Percentiles rank a stretch among this genome's conserved stretches.
These are phyloP conservation scores for Polygonum maritimum DNA, from an alignment of 148 eudicot species.

Conservation along the genomic window DNA sequence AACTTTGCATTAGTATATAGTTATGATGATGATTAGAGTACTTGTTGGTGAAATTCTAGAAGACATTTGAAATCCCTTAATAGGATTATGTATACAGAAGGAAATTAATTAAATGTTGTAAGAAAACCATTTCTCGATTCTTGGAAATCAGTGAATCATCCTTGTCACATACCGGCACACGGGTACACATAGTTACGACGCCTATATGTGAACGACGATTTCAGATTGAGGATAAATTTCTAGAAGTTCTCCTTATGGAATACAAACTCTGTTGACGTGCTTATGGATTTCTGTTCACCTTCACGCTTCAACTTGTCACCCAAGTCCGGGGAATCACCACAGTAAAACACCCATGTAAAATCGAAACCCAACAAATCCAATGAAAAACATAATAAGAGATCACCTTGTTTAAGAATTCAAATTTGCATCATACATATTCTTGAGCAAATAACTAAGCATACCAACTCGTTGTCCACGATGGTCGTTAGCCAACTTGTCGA, in stretches of 20 bases:
- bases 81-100: too few species aligned
- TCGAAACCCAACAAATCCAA: background rate
- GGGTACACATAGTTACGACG: background rate
- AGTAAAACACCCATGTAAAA: conserved; percentile 38
- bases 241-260: conserved; percentile 45
- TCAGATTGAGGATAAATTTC: background rate
- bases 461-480: conserved; percentile 37
- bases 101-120: background rate
- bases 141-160: background rate
- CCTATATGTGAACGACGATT: background rate
- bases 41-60: too few species aligned
- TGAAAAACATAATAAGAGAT: background rate
- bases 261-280: conserved; percentile 31
- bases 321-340: conserved; percentile 27
- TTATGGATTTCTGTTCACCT: conserved; percentile 26
- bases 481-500: conserved; percentile 28
- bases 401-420: too few species aligned
- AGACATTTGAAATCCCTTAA: too few species aligned
- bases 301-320: conserved; percentile 18
- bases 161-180: background rate
- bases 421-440: background rate
- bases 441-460: conserved; percentile 12
- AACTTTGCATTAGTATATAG: too few species aligned
- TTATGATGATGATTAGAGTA: too few species aligned
- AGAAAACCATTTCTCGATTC: background rate